These are phyloP conservation scores for Fomitopsis schrenkii DNA, from an alignment of 1,284 basidiomycete genomes.

Conservation along the genomic window DNA sequence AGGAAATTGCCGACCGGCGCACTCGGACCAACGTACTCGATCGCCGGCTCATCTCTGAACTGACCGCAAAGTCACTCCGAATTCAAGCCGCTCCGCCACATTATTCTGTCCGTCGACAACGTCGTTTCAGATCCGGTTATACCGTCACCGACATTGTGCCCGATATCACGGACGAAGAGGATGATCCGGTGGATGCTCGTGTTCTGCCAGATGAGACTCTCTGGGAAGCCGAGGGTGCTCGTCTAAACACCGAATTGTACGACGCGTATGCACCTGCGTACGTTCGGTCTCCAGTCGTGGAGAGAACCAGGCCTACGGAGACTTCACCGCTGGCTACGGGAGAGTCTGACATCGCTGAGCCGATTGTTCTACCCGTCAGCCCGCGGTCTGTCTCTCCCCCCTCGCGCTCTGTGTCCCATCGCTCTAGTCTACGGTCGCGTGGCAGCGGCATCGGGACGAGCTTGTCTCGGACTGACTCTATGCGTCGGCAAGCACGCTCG, in stretches of 20 bases:
- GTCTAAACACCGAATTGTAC: slow-evolving; percentile 51
- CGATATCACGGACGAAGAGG: slow-evolving; percentile 7
- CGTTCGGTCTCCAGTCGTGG: slow-evolving; percentile 4
- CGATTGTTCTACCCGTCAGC: slow-evolving; percentile 11
- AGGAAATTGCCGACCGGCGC: slow-evolving; percentile 73
- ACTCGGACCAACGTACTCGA: slow-evolving; percentile 46
- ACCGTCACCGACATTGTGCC: slow-evolving; percentile 14
- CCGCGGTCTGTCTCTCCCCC: slow-evolving; percentile 20
- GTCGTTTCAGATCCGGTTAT: slow-evolving; percentile 22
- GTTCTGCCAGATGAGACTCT: slow-evolving; percentile 32
- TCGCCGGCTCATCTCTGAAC: slow-evolving; percentile 57
- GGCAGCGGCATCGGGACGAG: slow-evolving; percentile 18
- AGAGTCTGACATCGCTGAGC: slow-evolving; percentile 1
- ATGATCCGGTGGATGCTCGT: slow-evolving; percentile 57
- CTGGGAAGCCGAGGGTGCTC: slow-evolving; percentile 44
- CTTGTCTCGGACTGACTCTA: slow-evolving; percentile 42
- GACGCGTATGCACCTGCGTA: slow-evolving; percentile 24
- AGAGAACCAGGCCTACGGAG: slow-evolving; percentile 9
- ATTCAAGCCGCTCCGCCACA: slow-evolving; percentile 48
- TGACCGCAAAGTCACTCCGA: slow-evolving; percentile 57
- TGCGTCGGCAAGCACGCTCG: slow-evolving; percentile 47
- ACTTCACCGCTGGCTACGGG: slow-evolving; percentile 2
- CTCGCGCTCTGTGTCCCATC: slow-evolving; percentile 5
- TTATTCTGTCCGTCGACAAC: slow-evolving; percentile 39
- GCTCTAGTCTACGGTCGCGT: slow-evolving; percentile 19